Percentiles rank a stretch among this genome's conserved stretches.
Conservation (phyloP, 106 monocot genomes). For the Allium cepa region DNA sequence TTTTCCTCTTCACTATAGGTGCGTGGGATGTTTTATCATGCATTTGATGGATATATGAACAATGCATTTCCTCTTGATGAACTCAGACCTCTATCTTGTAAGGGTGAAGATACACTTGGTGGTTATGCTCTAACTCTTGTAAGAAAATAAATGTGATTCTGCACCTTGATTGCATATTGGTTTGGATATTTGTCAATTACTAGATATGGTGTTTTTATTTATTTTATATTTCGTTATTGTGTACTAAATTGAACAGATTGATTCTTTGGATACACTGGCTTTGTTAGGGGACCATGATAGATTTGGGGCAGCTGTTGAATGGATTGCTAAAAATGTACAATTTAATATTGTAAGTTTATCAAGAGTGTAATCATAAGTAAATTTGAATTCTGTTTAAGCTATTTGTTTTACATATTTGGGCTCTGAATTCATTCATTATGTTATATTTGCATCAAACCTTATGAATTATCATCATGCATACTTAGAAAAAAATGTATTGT, state of each 20-base stretch:
- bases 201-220: not conserved
- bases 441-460: too few relatives aligned
- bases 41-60: conserved; percentile 91
- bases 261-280: conserved; percentile 94
- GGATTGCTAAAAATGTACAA: conserved; percentile 73
- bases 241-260: conserved; percentile 53
- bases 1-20: conserved; percentile 34
- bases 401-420: too few relatives aligned
- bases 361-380: too few relatives aligned
- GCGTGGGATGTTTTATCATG: conserved; percentile 94
- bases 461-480: too few relatives aligned
- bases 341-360: conserved; percentile 79
- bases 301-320: conserved; percentile 78
- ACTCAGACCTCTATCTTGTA: conserved; percentile 79
- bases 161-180: too few relatives aligned
- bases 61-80: conserved; percentile 99
- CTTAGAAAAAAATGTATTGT: not conserved
- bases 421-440: not conserved
- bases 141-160: conserved; percentile 8
- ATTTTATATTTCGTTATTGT: conserved; percentile 6
- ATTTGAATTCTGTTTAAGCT: too few relatives aligned
- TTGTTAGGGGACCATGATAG: conserved; percentile 78
- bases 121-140: conserved; percentile 98
- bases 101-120: conserved; percentile 91
- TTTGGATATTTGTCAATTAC: too few relatives aligned